phyloP scores from a whole-genome alignment of 2,329 filamentous ascomycete genomes.

The Hymenoscyphus infarciens region DNA sequence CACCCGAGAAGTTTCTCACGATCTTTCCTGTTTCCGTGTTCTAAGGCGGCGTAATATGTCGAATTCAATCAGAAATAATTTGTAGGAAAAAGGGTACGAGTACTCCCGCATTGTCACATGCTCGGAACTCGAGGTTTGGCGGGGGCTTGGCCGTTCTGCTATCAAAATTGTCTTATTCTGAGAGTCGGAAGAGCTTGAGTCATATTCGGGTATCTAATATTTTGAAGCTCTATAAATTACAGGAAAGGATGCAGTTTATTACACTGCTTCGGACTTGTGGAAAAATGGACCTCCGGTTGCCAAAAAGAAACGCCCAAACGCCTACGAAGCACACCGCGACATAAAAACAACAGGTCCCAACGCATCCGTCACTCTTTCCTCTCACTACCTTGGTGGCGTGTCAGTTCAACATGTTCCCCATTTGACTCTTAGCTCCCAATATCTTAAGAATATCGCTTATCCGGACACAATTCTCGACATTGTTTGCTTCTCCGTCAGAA shows the following conservation, averaged over 20 bases:
- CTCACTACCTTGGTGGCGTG: background rate
- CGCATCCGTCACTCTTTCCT: background rate
- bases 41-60: background rate
- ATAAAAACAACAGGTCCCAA: too few relatives aligned
- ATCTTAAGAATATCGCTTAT: background rate
- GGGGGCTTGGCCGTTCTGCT: too few relatives aligned
- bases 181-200: background rate
- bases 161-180: background rate
- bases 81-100: background rate
- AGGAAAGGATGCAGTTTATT: too few relatives aligned
- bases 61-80: background rate
- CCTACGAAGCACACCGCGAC: too few relatives aligned
- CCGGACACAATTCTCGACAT: background rate
- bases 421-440: background rate
- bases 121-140: background rate
- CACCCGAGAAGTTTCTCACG: background rate
- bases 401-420: background rate
- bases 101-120: constrained; percentile 1
- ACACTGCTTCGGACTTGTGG: too few relatives aligned
- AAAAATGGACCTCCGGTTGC: too few relatives aligned
- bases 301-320: too few relatives aligned
- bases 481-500: background rate
- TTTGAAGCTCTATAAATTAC: too few relatives aligned
- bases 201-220: background rate
- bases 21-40: background rate